These are phyloP conservation scores for Candida namnaoensis DNA, from an alignment of 805 yeast species.

Conservation along the genomic window DNA sequence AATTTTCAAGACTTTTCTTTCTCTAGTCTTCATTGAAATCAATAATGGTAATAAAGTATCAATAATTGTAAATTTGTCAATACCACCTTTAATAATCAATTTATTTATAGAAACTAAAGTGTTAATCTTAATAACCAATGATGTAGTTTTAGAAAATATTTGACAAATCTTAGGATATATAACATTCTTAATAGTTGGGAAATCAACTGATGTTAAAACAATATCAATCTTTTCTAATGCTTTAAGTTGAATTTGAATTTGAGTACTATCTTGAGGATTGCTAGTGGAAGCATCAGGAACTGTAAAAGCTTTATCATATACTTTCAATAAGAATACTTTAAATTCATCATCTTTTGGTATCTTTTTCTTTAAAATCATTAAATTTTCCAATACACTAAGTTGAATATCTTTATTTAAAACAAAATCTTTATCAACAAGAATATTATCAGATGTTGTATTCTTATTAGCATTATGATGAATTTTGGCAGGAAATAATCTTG, in stretches of 20 bases:
- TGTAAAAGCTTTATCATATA: conserved; percentile 24
- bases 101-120: conserved; percentile 53
- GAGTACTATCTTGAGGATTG: conserved; percentile 1
- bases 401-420: conserved; percentile 28
- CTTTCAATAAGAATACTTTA: conserved; percentile 34
- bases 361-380: conserved; percentile 37
- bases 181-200: conserved; percentile 62
- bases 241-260: conserved; percentile 39
- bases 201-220: conserved; percentile 44
- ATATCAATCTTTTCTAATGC: conserved; percentile 34
- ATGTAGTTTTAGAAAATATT: conserved; percentile 77
- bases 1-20: conserved; percentile 49
- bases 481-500: conserved; percentile 14
- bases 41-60: conserved; percentile 81
- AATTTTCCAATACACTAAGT: conserved; percentile 35
- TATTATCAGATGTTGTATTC: conserved; percentile 10
- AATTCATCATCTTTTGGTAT: conserved; percentile 42
- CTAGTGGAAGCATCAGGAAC: too few relatives aligned
- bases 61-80: conserved; percentile 62
- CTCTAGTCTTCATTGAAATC: conserved; percentile 68
- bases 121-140: conserved; percentile 67
- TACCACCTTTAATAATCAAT: conserved; percentile 47
- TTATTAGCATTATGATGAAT: too few relatives aligned
- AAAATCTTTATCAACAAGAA: conserved; percentile 19
- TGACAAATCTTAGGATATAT: conserved; percentile 67